Evolutionary conservation across 352 stramenopile species (phyloP), one percentile per base, ranked within the genome.

Genomic region (Saprolegnia parasitica): DNA sequence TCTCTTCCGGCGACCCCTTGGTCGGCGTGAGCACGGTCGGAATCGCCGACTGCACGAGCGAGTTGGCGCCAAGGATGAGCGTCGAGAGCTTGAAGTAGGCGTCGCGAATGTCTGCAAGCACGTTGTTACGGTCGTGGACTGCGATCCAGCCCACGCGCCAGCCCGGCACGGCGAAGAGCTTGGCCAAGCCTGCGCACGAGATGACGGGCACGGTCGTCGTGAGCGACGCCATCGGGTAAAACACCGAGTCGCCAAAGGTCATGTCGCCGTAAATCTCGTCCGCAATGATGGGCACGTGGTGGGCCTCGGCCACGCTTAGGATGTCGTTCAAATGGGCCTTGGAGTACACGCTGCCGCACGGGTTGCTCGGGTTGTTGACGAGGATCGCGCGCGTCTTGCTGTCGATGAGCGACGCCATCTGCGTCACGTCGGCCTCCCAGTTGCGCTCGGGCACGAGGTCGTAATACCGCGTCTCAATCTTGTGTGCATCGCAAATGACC

Each of bases 101-200:
- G 5, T 79, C 81, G 47, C 93, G 83, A 0, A 99, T 83, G 65
- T 97, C 80, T 57, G 83, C 80, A 24, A 93, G 58, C 26, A 89
- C 67, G 45, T 88, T 63, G 68, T 89, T 81, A 70, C 87, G 86
- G 74, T 98, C 95, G 70, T 98, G 89, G 62, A 99, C 91, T 58
- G 97, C 83, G 55, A 98, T 72, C 96, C 96, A 99, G 23, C 96
- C 96, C 9, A 98, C 81, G 64, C 96, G 86, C 92, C 95, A 98
- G 35, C 96, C 96, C 20, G 96, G 95, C 20, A 98, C 81, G 20
- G 98, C 76, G 74, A 97, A 99, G 71, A 98, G 93, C 78, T 99
- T 99, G 15, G 93, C 95, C 18, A 98, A 72, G n/a, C 90, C 89
- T 49, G 87, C 78, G 20, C 94, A 76, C 9, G 84, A 76, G 13